Evolutionary conservation across 1,284 basidiomycete species (phyloP).

Genomic region (Wolfiporia cocos): DNA sequence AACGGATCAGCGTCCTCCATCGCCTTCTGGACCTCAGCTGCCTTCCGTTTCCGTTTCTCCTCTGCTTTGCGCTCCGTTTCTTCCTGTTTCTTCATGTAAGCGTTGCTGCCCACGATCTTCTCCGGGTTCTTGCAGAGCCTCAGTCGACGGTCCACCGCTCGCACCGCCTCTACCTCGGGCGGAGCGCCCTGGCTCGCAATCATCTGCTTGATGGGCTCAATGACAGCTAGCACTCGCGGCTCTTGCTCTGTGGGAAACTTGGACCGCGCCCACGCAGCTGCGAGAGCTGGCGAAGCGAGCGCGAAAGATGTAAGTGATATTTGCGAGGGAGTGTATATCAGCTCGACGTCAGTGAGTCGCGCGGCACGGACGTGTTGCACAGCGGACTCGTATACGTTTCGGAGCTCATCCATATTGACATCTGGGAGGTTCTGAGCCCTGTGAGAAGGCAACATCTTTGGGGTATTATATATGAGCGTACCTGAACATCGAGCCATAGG

Average conservation of each 20-base stretch:
- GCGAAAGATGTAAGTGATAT: constrained; percentile 86
- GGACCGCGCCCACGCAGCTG: constrained; percentile 54
- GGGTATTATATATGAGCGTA: constrained; percentile 27
- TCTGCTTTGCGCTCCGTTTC: constrained; percentile 60
- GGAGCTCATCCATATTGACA: constrained; percentile 34
- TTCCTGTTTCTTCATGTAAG: constrained; percentile 61
- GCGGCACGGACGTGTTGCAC: constrained; percentile 61
- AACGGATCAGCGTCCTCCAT: constrained; percentile 61
- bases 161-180: constrained; percentile 77
- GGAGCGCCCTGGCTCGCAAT: constrained; percentile 54
- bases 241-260: constrained; percentile 35
- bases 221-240: constrained; percentile 25
- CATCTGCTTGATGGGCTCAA: constrained; percentile 50
- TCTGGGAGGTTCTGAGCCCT: constrained; percentile 43
- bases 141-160: constrained; percentile 81
- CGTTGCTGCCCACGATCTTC: constrained; percentile 82
- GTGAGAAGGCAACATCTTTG: neutral
- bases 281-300: constrained; percentile 55
- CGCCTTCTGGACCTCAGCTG: constrained; percentile 43
- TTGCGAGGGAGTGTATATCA: constrained; percentile 90
- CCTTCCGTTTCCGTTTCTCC: constrained; percentile 63
- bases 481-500: constrained; percentile 87
- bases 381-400: constrained; percentile 52
- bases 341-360: constrained; percentile 87
- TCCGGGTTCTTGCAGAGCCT: constrained; percentile 90